Conservation (phyloP, 2,329 filamentous ascomycete genomes). For the Cercospora janseana region DNA sequence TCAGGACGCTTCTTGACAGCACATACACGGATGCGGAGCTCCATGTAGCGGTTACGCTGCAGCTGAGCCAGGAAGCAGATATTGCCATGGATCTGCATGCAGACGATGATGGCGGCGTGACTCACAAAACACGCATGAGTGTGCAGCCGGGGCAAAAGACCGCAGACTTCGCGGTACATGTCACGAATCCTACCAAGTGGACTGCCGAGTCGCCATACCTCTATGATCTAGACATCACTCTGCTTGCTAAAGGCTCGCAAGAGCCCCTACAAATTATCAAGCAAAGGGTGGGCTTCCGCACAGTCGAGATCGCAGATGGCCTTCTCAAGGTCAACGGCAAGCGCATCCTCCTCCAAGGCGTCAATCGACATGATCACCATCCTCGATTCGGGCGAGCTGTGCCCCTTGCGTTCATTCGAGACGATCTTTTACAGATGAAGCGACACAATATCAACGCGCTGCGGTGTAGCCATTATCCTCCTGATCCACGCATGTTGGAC, state of each 20-base stretch:
- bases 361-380: constrained; percentile 69
- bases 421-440: constrained; percentile 66
- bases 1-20: constrained; percentile 54
- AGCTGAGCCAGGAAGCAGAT: constrained; percentile 5
- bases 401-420: constrained; percentile 57
- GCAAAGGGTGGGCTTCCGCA: constrained; percentile 61
- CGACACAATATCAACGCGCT: constrained; percentile 67
- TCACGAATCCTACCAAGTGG: constrained; percentile 61
- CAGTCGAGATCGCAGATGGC: constrained; percentile 59
- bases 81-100: constrained; percentile 24
- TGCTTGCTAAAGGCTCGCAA: constrained; percentile 18
- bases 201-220: constrained; percentile 65
- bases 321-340: constrained; percentile 61
- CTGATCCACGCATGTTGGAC: constrained; percentile 57
- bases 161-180: constrained; percentile 27
- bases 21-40: constrained; percentile 53
- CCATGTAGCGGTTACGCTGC: constrained; percentile 45
- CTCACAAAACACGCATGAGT: not conserved
- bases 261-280: constrained; percentile 41
- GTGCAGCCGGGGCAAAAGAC: constrained; percentile 19
- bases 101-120: not conserved
- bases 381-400: constrained; percentile 61
- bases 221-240: constrained; percentile 50
- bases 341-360: constrained; percentile 59
- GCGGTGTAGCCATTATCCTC: constrained; percentile 65